phyloP scores from a whole-genome alignment of 441 rosid species.

The Lepidium campestre region DNA sequence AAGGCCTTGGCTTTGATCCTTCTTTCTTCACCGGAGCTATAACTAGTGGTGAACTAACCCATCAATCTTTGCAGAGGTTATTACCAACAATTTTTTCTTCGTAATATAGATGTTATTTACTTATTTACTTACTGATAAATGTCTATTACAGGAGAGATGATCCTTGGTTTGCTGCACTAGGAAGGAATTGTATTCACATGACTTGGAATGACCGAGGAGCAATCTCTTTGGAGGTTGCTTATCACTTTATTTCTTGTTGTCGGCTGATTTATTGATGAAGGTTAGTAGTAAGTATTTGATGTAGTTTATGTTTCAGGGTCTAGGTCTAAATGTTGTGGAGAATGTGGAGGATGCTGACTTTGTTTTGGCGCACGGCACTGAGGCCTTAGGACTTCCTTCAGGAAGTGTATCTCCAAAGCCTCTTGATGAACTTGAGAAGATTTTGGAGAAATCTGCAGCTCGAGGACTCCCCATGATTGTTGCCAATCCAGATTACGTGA shows the following conservation, averaged over 20 bases:
- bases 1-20: slow-evolving; percentile 83
- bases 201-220: slow-evolving; percentile 93
- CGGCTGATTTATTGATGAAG: not conserved
- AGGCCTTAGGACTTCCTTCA: slow-evolving; percentile 58
- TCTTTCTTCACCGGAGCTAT: slow-evolving; percentile 82
- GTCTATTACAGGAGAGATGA: slow-evolving; percentile 69
- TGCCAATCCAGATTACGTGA: slow-evolving; percentile 88
- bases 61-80: slow-evolving; percentile 58
- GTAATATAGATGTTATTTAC: not conserved
- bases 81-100: not conserved
- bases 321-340: slow-evolving; percentile 67
- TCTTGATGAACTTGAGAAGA: slow-evolving; percentile 68
- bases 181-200: slow-evolving; percentile 82
- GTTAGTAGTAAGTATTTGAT: not conserved
- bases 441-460: slow-evolving; percentile 65
- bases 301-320: slow-evolving; percentile 43
- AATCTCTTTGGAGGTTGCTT: slow-evolving; percentile 78
- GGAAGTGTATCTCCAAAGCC: slow-evolving; percentile 48
- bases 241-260: not conserved
- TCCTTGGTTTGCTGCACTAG: slow-evolving; percentile 87
- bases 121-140: not conserved
- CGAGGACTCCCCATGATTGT: slow-evolving; percentile 82
- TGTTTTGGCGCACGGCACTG: slow-evolving; percentile 72
- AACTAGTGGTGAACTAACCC: slow-evolving; percentile 86
- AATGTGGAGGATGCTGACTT: slow-evolving; percentile 80